phyloP scores from a whole-genome alignment of 768 basidiomycete genomes.

The Coprinopsis strossmayeri region DNA sequence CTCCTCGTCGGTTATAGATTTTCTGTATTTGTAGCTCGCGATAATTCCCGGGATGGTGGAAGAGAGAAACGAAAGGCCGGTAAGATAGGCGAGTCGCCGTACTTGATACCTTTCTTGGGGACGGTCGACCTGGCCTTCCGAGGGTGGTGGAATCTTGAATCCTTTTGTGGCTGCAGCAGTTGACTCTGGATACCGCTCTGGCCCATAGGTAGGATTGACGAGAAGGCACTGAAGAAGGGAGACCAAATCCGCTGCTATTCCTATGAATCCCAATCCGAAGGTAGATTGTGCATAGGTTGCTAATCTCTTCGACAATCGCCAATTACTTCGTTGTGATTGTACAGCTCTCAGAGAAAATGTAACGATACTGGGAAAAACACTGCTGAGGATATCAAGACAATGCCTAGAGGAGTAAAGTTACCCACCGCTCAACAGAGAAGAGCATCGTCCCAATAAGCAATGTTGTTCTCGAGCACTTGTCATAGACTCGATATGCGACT shows the following conservation, averaged over 20 bases:
- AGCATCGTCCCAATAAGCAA: constrained; percentile 23
- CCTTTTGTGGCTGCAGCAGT: constrained; percentile 20
- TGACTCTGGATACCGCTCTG: constrained; percentile 22
- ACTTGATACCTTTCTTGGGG: constrained; percentile 20
- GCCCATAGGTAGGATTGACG: constrained; percentile 32
- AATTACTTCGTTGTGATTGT: constrained; percentile 16
- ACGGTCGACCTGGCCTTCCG: constrained; percentile 24
- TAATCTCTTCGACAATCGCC: constrained; percentile 19
- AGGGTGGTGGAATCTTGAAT: constrained; percentile 17
- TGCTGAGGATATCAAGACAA: too few relatives aligned
- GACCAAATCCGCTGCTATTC: constrained; percentile 27
- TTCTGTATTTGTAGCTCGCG: constrained; percentile 18
- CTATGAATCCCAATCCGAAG: constrained; percentile 27
- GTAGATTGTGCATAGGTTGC: constrained; percentile 24
- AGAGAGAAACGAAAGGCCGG: constrained; percentile 23
- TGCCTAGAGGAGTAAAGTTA: too few relatives aligned
- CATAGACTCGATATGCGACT: constrained; percentile 20
- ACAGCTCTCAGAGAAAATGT: constrained; percentile 25
- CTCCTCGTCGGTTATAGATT: constrained; percentile 14
- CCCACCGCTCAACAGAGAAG: constrained; percentile 28
- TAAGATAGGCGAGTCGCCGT: constrained; percentile 22
- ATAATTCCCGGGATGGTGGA: constrained; percentile 25
- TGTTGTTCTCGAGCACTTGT: constrained; percentile 22
- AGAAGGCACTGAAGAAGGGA: constrained; percentile 30
- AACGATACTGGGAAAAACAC: constrained; percentile 23